A percentile compares a stretch with the other conserved stretches of the same genome.
Conservation (phyloP, 129 eudicot genomes). For the Flaveria linearis region DNA sequence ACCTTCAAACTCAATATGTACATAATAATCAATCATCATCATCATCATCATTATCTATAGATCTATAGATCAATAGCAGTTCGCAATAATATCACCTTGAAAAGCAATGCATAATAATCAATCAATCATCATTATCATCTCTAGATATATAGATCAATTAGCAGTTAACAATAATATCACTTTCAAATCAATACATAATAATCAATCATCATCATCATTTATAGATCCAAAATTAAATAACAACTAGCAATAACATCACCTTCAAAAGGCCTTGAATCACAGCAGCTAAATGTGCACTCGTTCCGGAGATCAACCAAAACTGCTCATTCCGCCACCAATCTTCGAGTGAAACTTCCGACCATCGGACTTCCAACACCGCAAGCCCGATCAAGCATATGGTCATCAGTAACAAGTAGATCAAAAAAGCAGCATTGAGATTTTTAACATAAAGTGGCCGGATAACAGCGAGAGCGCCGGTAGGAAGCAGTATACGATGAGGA, state of each 20-base stretch:
- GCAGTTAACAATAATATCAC: no score
- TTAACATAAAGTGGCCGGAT: slow-evolving; percentile 42
- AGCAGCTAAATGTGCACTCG: slow-evolving; percentile 42
- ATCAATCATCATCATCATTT: no score
- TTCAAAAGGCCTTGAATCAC: slow-evolving; percentile 45
- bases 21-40: no score
- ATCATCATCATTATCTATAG: no score
- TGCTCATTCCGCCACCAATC: slow-evolving; percentile 51
- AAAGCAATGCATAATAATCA: background rate
- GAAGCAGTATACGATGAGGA: slow-evolving; percentile 42
- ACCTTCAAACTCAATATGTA: no score
- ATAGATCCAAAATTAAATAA: no score
- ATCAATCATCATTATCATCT: background rate
- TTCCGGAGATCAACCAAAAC: slow-evolving; percentile 42
- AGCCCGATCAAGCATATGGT: slow-evolving; percentile 37
- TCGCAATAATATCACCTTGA: slow-evolving; percentile 21
- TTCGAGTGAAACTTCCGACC: slow-evolving; percentile 38
- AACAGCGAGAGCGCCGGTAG: slow-evolving; percentile 40
- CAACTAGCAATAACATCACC: slow-evolving; percentile 11
- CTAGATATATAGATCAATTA: no score
- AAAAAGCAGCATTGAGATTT: slow-evolving; percentile 27
- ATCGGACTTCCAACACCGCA: slow-evolving; percentile 36
- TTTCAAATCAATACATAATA: no score
- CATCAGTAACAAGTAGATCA: slow-evolving; percentile 32
- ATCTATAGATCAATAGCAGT: background rate